Conservation (phyloP, 192 early-diverging fungal species). For the Glomus cerebriforme region DNA sequence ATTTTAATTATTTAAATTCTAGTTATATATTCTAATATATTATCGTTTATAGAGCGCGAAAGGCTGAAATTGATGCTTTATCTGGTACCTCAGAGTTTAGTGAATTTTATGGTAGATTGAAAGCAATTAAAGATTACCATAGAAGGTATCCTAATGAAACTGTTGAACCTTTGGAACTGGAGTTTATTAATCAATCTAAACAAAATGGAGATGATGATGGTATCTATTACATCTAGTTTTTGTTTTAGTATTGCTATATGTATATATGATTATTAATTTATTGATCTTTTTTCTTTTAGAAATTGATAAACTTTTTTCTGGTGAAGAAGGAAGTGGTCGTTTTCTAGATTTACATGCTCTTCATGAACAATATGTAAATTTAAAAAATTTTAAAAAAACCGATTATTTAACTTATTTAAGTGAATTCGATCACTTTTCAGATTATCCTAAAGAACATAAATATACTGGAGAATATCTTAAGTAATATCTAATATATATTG, state of each 20-base stretch:
- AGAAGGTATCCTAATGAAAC: slow-evolving; percentile 73
- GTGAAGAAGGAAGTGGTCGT: slow-evolving; percentile 83
- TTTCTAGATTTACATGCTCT: slow-evolving; percentile 85
- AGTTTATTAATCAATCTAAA: slow-evolving; percentile 65
- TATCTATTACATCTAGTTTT: slow-evolving; percentile 30
- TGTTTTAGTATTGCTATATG: neutral
- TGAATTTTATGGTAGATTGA: slow-evolving; percentile 86
- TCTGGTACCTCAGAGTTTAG: slow-evolving; percentile 69
- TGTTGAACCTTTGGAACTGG: slow-evolving; percentile 81
- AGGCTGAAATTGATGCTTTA: slow-evolving; percentile 71
- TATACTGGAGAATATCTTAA: slow-evolving; percentile 53
- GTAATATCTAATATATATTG: slow-evolving; percentile 44
- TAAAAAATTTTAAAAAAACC: slow-evolving; percentile 61
- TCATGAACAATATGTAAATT: slow-evolving; percentile 81
- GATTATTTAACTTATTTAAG: slow-evolving; percentile 73
- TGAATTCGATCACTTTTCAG: slow-evolving; percentile 63
- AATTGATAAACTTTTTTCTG: slow-evolving; percentile 88
- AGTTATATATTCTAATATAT: neutral
- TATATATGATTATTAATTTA: neutral
- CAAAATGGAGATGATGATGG: slow-evolving; percentile 38
- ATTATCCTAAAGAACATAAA: slow-evolving; percentile 62
- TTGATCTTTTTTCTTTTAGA: slow-evolving; percentile 48
- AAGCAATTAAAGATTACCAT: slow-evolving; percentile 79
- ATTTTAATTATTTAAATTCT: neutral
- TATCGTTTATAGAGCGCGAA: slow-evolving; percentile 50